phyloP scores from a whole-genome alignment of 2,329 filamentous ascomycete species.

The Incumbomyces lentus region DNA sequence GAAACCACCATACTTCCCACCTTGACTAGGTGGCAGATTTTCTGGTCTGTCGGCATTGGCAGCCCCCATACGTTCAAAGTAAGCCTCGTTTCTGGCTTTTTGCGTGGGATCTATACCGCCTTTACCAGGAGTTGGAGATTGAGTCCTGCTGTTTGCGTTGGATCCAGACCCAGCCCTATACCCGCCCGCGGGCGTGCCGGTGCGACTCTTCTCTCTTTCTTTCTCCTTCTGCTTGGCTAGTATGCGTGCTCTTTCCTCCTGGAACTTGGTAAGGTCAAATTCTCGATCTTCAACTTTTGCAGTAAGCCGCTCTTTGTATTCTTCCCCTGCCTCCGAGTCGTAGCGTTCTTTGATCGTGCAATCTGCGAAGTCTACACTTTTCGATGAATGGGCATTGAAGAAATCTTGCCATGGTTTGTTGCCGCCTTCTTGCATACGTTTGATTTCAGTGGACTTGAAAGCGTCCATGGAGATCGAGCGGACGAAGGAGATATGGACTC shows the following conservation, averaged over 20 bases:
- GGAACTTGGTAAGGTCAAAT: slow-evolving; percentile 65
- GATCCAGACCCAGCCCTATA: slow-evolving; percentile 15
- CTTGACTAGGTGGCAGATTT: slow-evolving; percentile 71
- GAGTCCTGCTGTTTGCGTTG: slow-evolving; percentile 15
- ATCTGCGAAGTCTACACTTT: slow-evolving; percentile 67
- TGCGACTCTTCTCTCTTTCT: slow-evolving; percentile 27
- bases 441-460: slow-evolving; percentile 86
- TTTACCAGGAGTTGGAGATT: slow-evolving; percentile 23
- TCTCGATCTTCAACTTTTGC: slow-evolving; percentile 81
- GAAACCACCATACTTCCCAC: slow-evolving; percentile 86
- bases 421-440: slow-evolving; percentile 84
- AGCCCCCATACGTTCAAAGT: slow-evolving; percentile 74
- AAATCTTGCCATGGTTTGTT: slow-evolving; percentile 81
- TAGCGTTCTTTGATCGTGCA: slow-evolving; percentile 86
- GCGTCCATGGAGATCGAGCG: slow-evolving; percentile 97
- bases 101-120: slow-evolving; percentile 36
- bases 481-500: slow-evolving; percentile 97
- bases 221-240: slow-evolving; percentile 24
- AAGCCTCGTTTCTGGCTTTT: slow-evolving; percentile 67
- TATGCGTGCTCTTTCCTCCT: slow-evolving; percentile 29
- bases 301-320: slow-evolving; percentile 83
- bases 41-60: slow-evolving; percentile 71
- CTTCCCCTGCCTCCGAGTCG: slow-evolving; percentile 78
- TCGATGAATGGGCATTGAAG: slow-evolving; percentile 63
- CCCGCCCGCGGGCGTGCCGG: slow-evolving; percentile 29